These are phyloP conservation scores for Rubus parviflorus DNA, from an alignment of 306 rosid genomes.

Conservation along the genomic window DNA sequence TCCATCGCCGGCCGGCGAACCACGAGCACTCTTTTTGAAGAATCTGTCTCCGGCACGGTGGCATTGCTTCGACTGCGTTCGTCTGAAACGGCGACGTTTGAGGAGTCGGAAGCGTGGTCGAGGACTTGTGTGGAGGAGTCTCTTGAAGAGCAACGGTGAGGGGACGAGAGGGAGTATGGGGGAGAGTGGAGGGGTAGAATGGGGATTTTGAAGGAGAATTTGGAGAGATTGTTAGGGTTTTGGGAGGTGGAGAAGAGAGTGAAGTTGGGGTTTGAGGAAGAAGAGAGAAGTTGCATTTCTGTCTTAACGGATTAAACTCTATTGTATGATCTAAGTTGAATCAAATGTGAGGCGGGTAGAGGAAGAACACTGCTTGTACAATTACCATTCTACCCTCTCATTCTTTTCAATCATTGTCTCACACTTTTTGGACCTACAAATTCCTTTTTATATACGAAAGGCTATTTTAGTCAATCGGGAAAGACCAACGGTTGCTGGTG, in stretches of 20 bases:
- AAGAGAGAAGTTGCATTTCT: constrained; percentile 37
- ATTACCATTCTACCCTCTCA: constrained; percentile 33
- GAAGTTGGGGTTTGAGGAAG: constrained; percentile 52
- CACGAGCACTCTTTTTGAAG: constrained; percentile 36
- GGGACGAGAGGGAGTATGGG: constrained; percentile 19
- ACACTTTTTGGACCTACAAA: background rate
- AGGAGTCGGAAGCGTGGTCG: constrained; percentile 23
- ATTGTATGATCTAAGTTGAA: constrained; percentile 18
- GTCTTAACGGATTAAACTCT: constrained; percentile 41
- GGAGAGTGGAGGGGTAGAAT: constrained; percentile 44
- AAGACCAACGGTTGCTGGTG: background rate
- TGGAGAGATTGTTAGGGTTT: constrained; percentile 40
- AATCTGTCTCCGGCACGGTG: constrained; percentile 2
- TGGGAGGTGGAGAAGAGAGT: constrained; percentile 58
- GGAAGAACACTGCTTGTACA: constrained; percentile 22
- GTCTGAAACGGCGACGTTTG: background rate
- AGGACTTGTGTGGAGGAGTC: constrained; percentile 44
- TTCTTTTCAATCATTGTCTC: background rate
- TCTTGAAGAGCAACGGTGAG: constrained; percentile 48
- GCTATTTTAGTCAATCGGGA: constrained; percentile 21
- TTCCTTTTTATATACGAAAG: background rate
- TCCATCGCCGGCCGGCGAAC: constrained; percentile 88
- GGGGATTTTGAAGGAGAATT: constrained; percentile 47
- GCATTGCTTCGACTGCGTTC: constrained; percentile 16
- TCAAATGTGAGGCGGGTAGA: constrained; percentile 38